Base-by-base conservation (phyloP, 768 basidiomycete genomes). In the Kwoniella dejecticola region DNA sequence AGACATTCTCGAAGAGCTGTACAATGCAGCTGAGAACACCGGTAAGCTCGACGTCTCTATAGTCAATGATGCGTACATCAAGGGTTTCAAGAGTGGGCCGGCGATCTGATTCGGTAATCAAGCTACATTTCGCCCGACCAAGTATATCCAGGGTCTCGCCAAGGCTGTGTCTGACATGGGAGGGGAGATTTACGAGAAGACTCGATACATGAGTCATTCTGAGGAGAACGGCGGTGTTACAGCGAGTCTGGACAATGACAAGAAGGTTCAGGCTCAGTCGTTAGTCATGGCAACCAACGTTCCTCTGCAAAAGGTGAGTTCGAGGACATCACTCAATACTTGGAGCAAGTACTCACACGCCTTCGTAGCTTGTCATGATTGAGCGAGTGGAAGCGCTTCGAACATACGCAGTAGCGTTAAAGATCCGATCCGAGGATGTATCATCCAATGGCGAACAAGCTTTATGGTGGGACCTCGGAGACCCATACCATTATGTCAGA, bases 41-140 rank as follows among this genome's bases (percentile, higher is more conserved):
- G 80, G 82, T 47, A 77, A 82, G 58, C 82, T 81, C 79, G 30
- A 75, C 36, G 67, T 74, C 21, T 66, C 70, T 7, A 80, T 82
- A 46, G 84, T 89, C 46, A 87, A 95, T 73, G 92, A 95, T 68
- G 83, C 84, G 4, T 81, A 83, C 53, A 82, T 88, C 33, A 91
- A 91, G 86, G 92, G 75, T 55, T 89, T 83, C 15, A 68, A 74
- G 36, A 59, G 62, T n/a, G 72, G 71, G 2, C 60, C 56, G 13
- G 77, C 72, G 7, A 56, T 67, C 24, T 41, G 52, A 26, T 67
- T 60, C 26, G 49, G 36, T 19, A 56, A 60, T 36, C 66, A 67
- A 42, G 66, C 66, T 15, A 63, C 62, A 1, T 67, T 63, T 49
- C 66, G 64, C 44, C 66, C 66, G 13, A 67, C 66, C 26, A 63